These are phyloP conservation scores for Trifolium fragiferum DNA, from an alignment of 306 rosid genomes.

Conservation along the genomic window DNA sequence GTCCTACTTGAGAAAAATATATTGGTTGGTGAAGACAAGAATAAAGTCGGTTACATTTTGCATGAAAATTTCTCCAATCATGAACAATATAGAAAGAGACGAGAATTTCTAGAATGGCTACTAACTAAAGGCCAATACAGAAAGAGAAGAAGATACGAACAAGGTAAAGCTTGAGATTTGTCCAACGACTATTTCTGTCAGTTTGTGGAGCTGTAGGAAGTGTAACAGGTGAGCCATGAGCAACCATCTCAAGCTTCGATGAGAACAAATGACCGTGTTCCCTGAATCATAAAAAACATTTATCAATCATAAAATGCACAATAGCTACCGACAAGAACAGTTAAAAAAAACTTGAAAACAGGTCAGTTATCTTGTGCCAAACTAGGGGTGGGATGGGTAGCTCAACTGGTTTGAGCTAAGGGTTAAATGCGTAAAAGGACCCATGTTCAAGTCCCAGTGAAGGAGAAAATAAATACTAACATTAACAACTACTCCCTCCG, in stretches of 20 bases:
- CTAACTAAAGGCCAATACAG: constrained; percentile 7
- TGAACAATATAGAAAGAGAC: constrained; percentile 12
- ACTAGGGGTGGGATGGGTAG: no score
- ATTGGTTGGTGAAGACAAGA: neutral
- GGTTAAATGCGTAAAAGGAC: no score
- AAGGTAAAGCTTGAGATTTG: constrained; percentile 79
- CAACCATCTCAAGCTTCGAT: constrained; percentile 62
- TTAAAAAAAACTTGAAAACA: constrained; percentile 13
- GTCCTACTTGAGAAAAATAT: neutral
- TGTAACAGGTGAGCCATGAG: constrained; percentile 64
- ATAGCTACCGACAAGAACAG: constrained; percentile 33
- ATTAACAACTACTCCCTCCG: no score
- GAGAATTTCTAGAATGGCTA: constrained; percentile 28
- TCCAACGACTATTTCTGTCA: constrained; percentile 65
- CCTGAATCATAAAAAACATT: constrained; percentile 58
- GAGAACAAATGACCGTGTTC: constrained; percentile 66
- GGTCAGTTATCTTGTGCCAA: no score
- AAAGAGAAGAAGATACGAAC: constrained; percentile 58
- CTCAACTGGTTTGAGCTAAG: no score
- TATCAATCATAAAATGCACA: constrained; percentile 18
- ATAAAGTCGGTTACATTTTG: neutral
- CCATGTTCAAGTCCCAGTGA: no score
- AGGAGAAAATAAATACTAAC: no score
- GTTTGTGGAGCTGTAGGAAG: constrained; percentile 54
- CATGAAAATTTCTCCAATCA: constrained; percentile 2